A percentile compares a stretch with the other conserved stretches of the same genome.
These are phyloP conservation scores for Xylariaceae sp. DNA, from an alignment of 2,329 filamentous ascomycete genomes.

Conservation along the genomic window DNA sequence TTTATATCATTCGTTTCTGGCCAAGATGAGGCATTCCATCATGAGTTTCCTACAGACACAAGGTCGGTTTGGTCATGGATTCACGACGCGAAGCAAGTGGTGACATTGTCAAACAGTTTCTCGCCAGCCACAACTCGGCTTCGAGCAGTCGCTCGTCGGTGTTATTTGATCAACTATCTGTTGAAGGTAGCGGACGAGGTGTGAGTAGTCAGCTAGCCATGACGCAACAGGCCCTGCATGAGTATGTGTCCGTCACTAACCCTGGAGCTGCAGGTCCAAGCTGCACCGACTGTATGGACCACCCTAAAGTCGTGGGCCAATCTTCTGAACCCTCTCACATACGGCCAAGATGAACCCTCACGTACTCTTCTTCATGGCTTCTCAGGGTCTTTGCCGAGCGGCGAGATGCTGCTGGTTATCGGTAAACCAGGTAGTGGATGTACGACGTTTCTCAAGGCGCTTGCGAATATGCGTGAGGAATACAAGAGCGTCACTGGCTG, in stretches of 20 bases:
- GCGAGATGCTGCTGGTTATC: constrained; percentile 34
- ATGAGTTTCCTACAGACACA: no score
- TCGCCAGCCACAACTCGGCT: background rate
- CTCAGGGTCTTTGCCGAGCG: constrained; percentile 19
- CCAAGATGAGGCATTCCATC: no score
- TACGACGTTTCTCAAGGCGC: constrained; percentile 33
- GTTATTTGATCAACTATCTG: background rate
- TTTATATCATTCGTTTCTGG: no score
- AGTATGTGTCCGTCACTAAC: background rate
- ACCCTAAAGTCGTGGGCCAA: constrained; percentile 16
- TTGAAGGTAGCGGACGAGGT: constrained; percentile 6
- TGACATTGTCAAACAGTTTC: background rate
- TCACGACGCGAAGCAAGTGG: background rate
- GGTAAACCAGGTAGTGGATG: constrained; percentile 34
- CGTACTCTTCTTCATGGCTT: constrained; percentile 18
- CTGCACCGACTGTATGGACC: constrained; percentile 17
- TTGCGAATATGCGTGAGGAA: constrained; percentile 30
- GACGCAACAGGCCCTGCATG: background rate
- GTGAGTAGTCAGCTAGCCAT: background rate
- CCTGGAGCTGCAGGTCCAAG: constrained; percentile 14
- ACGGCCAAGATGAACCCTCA: background rate
- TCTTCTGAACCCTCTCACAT: constrained; percentile 16
- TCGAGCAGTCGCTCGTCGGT: constrained; percentile 6
- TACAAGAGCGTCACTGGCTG: constrained; percentile 17
- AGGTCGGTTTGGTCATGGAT: background rate